These are phyloP conservation scores for Schizosaccharomyces cryophilus DNA, from an alignment of 805 yeast species.

Conservation along the genomic window DNA sequence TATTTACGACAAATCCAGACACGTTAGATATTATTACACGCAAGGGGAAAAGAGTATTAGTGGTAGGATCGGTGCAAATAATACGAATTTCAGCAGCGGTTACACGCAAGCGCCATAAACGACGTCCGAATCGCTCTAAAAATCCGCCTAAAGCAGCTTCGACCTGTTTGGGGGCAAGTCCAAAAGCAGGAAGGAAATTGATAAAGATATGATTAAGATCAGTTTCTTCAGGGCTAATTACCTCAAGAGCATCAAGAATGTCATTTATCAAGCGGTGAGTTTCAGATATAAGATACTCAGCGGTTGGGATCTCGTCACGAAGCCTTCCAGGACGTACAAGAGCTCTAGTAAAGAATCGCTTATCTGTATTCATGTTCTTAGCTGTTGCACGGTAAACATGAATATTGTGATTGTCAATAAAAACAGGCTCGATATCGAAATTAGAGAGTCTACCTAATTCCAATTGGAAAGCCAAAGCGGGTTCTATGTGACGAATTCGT, in stretches of 20 bases:
- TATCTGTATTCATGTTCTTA: conserved; percentile 77
- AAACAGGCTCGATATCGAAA: conserved; percentile 81
- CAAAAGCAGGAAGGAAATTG: conserved; percentile 87
- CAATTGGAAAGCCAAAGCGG: conserved; percentile 91
- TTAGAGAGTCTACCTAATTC: conserved; percentile 85
- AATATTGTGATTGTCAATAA: conserved; percentile 88
- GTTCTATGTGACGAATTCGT: conserved; percentile 92
- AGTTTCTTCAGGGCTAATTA: conserved; percentile 79
- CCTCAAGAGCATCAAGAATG: conserved; percentile 80
- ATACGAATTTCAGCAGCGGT: conserved; percentile 95
- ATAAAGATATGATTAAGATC: conserved; percentile 93
- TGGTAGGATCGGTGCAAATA: conserved; percentile 68
- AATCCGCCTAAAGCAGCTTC: conserved; percentile 95
- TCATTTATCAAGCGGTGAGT: conserved; percentile 91
- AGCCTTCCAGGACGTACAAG: conserved; percentile 88
- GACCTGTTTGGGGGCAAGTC: conserved; percentile 81
- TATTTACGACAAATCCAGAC: conserved; percentile 88
- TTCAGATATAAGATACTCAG: conserved; percentile 86
- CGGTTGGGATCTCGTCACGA: conserved; percentile 74
- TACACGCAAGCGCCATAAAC: conserved; percentile 87
- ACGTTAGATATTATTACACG: conserved; percentile 92
- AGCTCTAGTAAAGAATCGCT: conserved; percentile 91
- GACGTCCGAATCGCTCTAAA: conserved; percentile 88
- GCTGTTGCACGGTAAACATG: conserved; percentile 95
- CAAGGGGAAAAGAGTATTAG: conserved; percentile 80